phyloP scores from a whole-genome alignment of 179 eudicot genomes.

The Silene noctiflora region DNA sequence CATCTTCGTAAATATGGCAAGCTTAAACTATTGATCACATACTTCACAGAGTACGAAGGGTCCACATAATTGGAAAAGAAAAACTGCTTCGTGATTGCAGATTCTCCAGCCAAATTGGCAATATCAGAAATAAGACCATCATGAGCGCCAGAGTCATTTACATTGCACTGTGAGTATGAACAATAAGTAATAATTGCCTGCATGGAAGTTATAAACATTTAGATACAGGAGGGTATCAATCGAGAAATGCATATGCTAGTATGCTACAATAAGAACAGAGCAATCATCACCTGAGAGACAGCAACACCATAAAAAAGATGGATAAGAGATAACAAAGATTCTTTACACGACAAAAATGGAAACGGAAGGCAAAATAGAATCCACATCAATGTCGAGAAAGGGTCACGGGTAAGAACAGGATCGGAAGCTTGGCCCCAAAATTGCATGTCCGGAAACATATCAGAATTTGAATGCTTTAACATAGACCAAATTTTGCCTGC shows the following conservation, averaged over 20 bases:
- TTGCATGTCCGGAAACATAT: slow-evolving; percentile 56
- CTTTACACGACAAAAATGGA: slow-evolving; percentile 57
- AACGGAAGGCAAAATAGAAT: slow-evolving; percentile 80
- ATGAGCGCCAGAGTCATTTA: slow-evolving; percentile 33
- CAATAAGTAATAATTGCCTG: slow-evolving; percentile 67
- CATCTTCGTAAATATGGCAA: slow-evolving; percentile 90
- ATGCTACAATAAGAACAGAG: slow-evolving; percentile 1
- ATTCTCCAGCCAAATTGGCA: slow-evolving; percentile 42
- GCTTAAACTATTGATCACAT: slow-evolving; percentile 49
- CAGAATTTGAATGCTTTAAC: slow-evolving; percentile 55
- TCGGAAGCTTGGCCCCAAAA: slow-evolving; percentile 76
- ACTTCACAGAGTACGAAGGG: slow-evolving; percentile 41
- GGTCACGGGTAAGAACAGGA: slow-evolving; percentile 79
- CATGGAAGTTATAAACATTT: slow-evolving; percentile 17
- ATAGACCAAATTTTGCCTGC: slow-evolving; percentile 57
- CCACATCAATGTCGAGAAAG: slow-evolving; percentile 96
- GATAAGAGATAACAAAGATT: slow-evolving; percentile 68
- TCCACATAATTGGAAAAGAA: slow-evolving; percentile 59
- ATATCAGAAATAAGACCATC: slow-evolving; percentile 62
- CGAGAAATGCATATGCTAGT: not conserved
- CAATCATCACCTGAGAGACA: slow-evolving; percentile 54
- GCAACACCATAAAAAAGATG: slow-evolving; percentile 74
- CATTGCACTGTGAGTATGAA: slow-evolving; percentile 32
- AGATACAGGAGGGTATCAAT: not conserved
- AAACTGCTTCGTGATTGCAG: slow-evolving; percentile 34